Conservation (phyloP, 352 stramenopile species). For the Globisporangium solare region DNA sequence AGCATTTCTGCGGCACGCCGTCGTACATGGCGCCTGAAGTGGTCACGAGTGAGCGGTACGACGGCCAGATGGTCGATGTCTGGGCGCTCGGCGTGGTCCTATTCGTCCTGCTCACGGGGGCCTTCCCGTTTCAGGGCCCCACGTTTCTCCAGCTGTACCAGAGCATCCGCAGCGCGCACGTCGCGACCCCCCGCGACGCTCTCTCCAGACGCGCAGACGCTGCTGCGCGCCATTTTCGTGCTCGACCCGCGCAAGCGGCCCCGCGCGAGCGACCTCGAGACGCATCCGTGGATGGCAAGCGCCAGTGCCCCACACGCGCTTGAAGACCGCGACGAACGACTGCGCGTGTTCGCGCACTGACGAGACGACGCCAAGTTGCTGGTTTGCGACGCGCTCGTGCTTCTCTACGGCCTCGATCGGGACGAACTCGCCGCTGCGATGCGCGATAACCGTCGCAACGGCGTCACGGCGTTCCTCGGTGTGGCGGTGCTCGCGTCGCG, state of each 20-base stretch:
- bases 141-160: conserved; percentile 48
- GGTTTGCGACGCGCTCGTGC: conserved; percentile 17
- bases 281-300: conserved; percentile 31
- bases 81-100: conserved; percentile 61
- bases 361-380: conserved; percentile 6
- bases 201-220: conserved; percentile 29
- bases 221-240: conserved; percentile 42
- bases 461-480: conserved; percentile 17
- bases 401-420: conserved; percentile 15
- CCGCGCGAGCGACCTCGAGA: conserved; percentile 24
- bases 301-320: not conserved
- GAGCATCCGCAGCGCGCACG: conserved; percentile 20
- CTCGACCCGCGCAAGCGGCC: conserved; percentile 39
- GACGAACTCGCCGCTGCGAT: not conserved
- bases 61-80: conserved; percentile 42
- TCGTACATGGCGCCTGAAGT: conserved; percentile 82
- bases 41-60: conserved; percentile 44
- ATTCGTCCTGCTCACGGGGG: conserved; percentile 40
- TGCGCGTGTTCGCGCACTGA: conserved; percentile 21
- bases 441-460: conserved; percentile 10
- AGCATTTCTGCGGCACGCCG: conserved; percentile 74
- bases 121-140: conserved; percentile 79
- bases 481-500: conserved; percentile 14
- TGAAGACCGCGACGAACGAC: not conserved
- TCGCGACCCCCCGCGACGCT: conserved; percentile 20